Evolutionary conservation across 768 basidiomycete species (phyloP), one percentile per base, ranked within the genome.

Genomic region (Boletus coccyginus): DNA sequence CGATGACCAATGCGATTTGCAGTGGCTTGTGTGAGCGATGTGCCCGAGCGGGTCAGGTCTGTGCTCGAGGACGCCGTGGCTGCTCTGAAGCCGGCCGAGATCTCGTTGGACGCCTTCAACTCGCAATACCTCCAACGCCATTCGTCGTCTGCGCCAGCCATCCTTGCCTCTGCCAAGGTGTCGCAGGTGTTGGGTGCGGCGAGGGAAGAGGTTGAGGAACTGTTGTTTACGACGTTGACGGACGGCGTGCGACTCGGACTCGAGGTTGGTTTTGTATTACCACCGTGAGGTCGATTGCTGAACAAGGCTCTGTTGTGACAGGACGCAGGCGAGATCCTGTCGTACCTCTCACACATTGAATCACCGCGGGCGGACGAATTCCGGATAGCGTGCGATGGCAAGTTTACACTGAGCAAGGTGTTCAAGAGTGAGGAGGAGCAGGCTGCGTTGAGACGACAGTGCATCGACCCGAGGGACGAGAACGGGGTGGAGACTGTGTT

Each of bases 111-210:
- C 41, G 79, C 78, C 0, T 88, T 80, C 74, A 94, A 90, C 65
- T 81, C 85, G 17, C 83, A 90, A 58, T 93, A 87, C 68, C 78
- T 93, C 13, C 89, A 94, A 65, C 75, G 66, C 16, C 80, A 88
- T 57, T 73, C 84, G 0, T 62, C 70, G 1, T 78, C 78, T 11
- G 76, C 83, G 0, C 58, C 68, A 3, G 83, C 84, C 0, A 73
- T 89, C 35, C 70, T 96, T 8, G 87, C 84, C 4, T 77, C 76
- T 41, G 92, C 92, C 7, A 78, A 79, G 64, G 90, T 78, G 1
- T 73, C 78, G 14, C 74, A 67, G 1, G 60, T 68, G 7, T 71
- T 92, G 44, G 75, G 76, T 4, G 69, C 79, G 0, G 75, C 84
- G 10, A 61, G 70, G 38, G 78, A 79, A 7, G 88, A 91, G 61